These are phyloP conservation scores for Heliamphora pulchella DNA, from an alignment of 179 eudicot genomes.

Conservation along the genomic window DNA sequence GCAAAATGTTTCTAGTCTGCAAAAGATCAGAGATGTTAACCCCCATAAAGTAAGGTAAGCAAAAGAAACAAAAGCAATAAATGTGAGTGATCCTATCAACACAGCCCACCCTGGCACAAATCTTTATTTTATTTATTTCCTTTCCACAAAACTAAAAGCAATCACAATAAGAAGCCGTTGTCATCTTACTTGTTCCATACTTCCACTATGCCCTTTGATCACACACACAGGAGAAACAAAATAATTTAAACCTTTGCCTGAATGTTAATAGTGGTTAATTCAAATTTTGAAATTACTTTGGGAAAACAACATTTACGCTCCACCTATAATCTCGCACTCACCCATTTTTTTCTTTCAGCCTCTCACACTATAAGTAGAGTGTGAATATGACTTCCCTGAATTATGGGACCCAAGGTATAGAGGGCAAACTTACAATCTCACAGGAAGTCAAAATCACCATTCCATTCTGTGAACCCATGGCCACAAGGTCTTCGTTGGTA, in stretches of 20 bases:
- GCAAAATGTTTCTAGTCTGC: not conserved
- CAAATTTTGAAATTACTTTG: not conserved
- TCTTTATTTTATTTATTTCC: not conserved
- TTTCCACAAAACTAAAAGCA: conserved; percentile 5
- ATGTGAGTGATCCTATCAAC: not conserved
- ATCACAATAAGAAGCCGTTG: not conserved
- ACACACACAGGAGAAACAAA: not conserved
- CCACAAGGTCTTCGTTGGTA: conserved; percentile 76
- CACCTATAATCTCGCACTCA: not conserved
- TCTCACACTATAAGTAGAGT: not conserved
- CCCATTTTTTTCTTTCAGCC: not conserved
- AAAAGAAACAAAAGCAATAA: conserved; percentile 1
- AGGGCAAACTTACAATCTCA: conserved; percentile 46
- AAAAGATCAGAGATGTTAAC: not conserved
- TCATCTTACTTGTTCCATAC: not conserved
- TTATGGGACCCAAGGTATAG: not conserved
- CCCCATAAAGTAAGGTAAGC: not conserved
- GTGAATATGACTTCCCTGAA: not conserved
- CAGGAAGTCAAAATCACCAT: conserved; percentile 71
- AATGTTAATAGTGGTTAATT: not conserved
- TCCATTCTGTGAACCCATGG: conserved; percentile 95
- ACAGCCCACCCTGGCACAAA: not conserved
- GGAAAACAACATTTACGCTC: not conserved
- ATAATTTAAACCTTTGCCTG: not conserved
- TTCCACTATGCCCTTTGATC: conserved; percentile 4